Percentiles rank a stretch among this genome's conserved stretches.
These are phyloP conservation scores for Mortierella sp. DNA, from an alignment of 371 early-diverging fungal species.

Conservation along the genomic window DNA sequence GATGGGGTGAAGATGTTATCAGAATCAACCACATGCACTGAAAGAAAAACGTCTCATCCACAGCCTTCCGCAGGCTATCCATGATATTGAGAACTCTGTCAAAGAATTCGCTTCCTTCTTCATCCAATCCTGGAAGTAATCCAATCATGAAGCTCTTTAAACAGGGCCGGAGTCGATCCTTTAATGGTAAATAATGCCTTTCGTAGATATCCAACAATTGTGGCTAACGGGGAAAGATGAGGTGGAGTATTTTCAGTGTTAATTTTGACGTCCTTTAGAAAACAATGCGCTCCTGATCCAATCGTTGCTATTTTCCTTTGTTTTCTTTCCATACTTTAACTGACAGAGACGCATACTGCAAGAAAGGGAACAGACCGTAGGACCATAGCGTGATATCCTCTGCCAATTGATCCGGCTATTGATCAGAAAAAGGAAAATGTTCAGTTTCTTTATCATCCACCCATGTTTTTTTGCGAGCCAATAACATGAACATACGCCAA, in stretches of 20 bases:
- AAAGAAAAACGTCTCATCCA: slow-evolving; percentile 83
- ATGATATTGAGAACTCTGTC: slow-evolving; percentile 80
- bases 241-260: not conserved
- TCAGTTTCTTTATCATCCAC: not conserved
- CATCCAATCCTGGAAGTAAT: slow-evolving; percentile 89
- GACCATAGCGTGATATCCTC: slow-evolving; percentile 91
- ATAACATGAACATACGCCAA: slow-evolving; percentile 70
- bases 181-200: slow-evolving; percentile 81
- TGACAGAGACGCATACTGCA: slow-evolving; percentile 86
- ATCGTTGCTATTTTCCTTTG: not conserved
- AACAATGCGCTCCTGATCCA: not conserved
- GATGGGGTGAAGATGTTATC: slow-evolving; percentile 75
- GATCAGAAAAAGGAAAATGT: not conserved
- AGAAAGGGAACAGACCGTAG: slow-evolving; percentile 92
- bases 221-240: slow-evolving; percentile 64
- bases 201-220: slow-evolving; percentile 82
- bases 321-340: slow-evolving; percentile 74
- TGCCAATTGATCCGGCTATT: slow-evolving; percentile 78
- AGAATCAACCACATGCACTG: slow-evolving; percentile 85
- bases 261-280: not conserved
- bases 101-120: slow-evolving; percentile 91
- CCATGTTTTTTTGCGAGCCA: not conserved
- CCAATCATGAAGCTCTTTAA: slow-evolving; percentile 88
- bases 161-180: slow-evolving; percentile 75
- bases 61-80: slow-evolving; percentile 73